These are phyloP conservation scores for Mycena olivaceomarginata DNA, from an alignment of 768 basidiomycete species.

Conservation along the genomic window DNA sequence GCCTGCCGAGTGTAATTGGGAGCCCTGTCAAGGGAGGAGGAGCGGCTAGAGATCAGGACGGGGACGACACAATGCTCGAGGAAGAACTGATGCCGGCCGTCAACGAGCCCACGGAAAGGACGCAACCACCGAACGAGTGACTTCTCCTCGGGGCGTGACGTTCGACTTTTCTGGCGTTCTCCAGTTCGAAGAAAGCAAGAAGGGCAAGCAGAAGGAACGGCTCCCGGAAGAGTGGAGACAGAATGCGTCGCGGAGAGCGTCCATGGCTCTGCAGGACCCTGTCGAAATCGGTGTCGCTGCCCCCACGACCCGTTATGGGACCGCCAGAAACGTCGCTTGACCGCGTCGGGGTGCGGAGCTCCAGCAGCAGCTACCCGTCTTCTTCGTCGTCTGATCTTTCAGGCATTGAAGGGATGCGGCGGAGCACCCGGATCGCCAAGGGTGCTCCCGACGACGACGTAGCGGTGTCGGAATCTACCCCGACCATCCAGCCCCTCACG, in stretches of 20 bases:
- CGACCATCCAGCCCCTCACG: slow-evolving; percentile 59
- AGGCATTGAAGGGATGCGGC: slow-evolving; percentile 44
- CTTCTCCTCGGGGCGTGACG: slow-evolving; percentile 42
- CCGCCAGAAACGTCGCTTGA: slow-evolving; percentile 68
- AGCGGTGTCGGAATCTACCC: slow-evolving; percentile 47
- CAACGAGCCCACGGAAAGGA: slow-evolving; percentile 45
- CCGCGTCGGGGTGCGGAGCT: slow-evolving; percentile 59
- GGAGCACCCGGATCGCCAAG: slow-evolving; percentile 58
- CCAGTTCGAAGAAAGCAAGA: slow-evolving; percentile 47
- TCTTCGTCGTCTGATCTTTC: slow-evolving; percentile 46
- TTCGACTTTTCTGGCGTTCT: slow-evolving; percentile 35
- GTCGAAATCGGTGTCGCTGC: slow-evolving; percentile 74
- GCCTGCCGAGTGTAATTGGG: slow-evolving; percentile 64
- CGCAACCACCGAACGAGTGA: slow-evolving; percentile 44
- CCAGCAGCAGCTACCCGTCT: slow-evolving; percentile 61
- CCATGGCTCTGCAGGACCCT: slow-evolving; percentile 75
- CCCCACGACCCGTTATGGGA: slow-evolving; percentile 65
- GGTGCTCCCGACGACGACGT: slow-evolving; percentile 43
- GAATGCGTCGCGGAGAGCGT: slow-evolving; percentile 72
- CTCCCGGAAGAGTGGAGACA: slow-evolving; percentile 51
- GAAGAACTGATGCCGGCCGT: slow-evolving; percentile 50
- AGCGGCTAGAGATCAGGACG: slow-evolving; percentile 14
- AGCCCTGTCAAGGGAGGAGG: slow-evolving; percentile 66
- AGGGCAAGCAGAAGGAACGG: slow-evolving; percentile 58
- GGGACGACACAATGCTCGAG: slow-evolving; percentile 40